Evolutionary conservation across 768 basidiomycete species (phyloP).

Genomic region (Rhizopogon vinicolor): DNA sequence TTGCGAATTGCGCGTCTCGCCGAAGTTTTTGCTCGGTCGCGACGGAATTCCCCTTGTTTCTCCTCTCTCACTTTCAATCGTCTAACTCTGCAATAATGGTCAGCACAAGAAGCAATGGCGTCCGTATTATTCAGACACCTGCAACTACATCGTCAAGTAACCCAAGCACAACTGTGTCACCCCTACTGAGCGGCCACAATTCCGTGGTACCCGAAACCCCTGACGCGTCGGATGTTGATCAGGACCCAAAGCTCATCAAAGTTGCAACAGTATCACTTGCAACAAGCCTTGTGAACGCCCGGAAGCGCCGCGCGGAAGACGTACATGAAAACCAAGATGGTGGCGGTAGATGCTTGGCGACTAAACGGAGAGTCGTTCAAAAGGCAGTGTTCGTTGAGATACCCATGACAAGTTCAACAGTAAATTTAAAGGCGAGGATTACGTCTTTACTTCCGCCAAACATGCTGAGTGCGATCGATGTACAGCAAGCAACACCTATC

Average conservation of each 20-base stretch:
- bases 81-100: constrained; percentile 12
- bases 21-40: neutral
- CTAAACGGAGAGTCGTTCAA: constrained; percentile 31
- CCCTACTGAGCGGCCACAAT: constrained; percentile 43
- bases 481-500: constrained; percentile 9
- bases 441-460: constrained; percentile 1
- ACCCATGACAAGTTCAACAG: neutral
- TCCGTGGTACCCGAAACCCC: constrained; percentile 50
- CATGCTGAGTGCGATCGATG: constrained; percentile 11
- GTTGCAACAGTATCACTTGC: neutral
- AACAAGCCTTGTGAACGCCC: constrained; percentile 8
- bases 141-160: constrained; percentile 23
- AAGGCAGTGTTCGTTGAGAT: constrained; percentile 18
- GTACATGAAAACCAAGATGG: constrained; percentile 17
- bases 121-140: constrained; percentile 13
- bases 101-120: constrained; percentile 13
- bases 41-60: constrained; percentile 10
- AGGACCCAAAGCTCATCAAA: constrained; percentile 1
- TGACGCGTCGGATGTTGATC: constrained; percentile 40
- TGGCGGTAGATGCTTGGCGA: constrained; percentile 12
- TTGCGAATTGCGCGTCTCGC: constrained; percentile 14
- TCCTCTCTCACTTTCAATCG: neutral
- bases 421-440: constrained; percentile 21
- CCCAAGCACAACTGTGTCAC: constrained; percentile 42
- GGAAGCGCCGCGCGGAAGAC: constrained; percentile 32